Evolutionary conservation across 257 asterid species (phyloP), one percentile per base, ranked within the genome.

Genomic region (Linaria vulgaris): DNA sequence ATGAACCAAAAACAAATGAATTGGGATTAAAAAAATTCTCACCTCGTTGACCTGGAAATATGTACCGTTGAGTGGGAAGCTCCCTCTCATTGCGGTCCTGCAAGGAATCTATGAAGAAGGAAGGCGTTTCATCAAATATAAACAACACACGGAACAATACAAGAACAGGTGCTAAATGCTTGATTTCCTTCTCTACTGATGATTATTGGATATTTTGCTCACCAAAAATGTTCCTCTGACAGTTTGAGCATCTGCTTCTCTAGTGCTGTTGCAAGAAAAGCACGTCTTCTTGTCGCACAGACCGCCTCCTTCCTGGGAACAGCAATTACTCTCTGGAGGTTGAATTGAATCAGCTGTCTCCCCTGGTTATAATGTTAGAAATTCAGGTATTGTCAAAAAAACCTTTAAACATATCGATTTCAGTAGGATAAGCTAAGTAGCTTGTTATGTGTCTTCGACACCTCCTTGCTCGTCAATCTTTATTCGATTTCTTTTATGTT

Each of bases 21-120:
- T 38, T 20, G 61, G 72, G 34, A 14, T 55, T 37, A 59, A 59
- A 41, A 63, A 55, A 55, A 12, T 10, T 61, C 38, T 63, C 78
- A 92, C 99, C 96, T 92, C 99, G 43, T 92, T 92, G 66, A 92
- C 97, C 74, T 89, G 99, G 83, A 92, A 92, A 68, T 92, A 92
- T 55, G 99, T 92, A 63, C 99, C 99, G 53, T 92, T 92, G 67
- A 92, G 87, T 9, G 97, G 97, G 82, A 92, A 92, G 72, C 96
- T 83, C 58, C 99, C 99, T 74, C 91, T 79, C 95, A 82, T 89
- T 69, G 99, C 99, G 23, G 99, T 92, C 71, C 97, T 76, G 79
- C 97, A 92, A 16, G 99, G 99, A 78, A 92, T 80, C 99, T 92
- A 66, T 37, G 22, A 68, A 72, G 56, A 63, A 52, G 51, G 44